A percentile compares a stretch with the other conserved stretches of the same genome.
Conservation (phyloP, 345 rosid species). For the Garcia nutans region DNA sequence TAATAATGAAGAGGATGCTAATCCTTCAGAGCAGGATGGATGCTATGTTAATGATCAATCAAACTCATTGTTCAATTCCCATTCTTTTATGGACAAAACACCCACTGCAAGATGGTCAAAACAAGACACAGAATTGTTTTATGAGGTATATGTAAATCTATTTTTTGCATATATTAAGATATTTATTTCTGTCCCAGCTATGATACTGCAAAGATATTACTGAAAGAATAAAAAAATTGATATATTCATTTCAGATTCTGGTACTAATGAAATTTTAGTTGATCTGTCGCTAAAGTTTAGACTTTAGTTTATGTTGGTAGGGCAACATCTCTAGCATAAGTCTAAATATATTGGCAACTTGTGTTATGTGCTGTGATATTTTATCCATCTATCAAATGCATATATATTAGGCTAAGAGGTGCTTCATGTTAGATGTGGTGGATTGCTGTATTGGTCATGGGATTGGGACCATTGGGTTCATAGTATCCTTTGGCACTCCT, state of each 20-base stretch:
- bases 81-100: constrained; percentile 66
- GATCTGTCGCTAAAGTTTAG: not conserved
- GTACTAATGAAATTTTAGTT: not conserved
- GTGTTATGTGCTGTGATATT: not conserved
- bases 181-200: not conserved
- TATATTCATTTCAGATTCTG: not conserved
- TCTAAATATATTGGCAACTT: not conserved
- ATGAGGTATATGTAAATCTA: constrained; percentile 45
- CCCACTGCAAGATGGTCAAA: constrained; percentile 72
- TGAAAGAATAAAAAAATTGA: not conserved
- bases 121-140: constrained; percentile 74
- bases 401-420: not conserved
- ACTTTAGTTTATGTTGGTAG: not conserved
- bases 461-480: not conserved
- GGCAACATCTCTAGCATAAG: too few relatives aligned
- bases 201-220: not conserved
- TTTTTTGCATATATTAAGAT: not conserved
- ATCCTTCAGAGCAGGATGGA: constrained; percentile 37
- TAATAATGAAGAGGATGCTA: constrained; percentile 35
- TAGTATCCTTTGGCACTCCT: not conserved
- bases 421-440: not conserved
- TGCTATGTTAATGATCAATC: constrained; percentile 24
- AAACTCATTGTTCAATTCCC: constrained; percentile 50
- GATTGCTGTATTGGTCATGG: too few relatives aligned
- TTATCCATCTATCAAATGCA: not conserved